Evolutionary conservation across 2,329 filamentous ascomycete species (phyloP).

Genomic region (Emmonsia crescens): DNA sequence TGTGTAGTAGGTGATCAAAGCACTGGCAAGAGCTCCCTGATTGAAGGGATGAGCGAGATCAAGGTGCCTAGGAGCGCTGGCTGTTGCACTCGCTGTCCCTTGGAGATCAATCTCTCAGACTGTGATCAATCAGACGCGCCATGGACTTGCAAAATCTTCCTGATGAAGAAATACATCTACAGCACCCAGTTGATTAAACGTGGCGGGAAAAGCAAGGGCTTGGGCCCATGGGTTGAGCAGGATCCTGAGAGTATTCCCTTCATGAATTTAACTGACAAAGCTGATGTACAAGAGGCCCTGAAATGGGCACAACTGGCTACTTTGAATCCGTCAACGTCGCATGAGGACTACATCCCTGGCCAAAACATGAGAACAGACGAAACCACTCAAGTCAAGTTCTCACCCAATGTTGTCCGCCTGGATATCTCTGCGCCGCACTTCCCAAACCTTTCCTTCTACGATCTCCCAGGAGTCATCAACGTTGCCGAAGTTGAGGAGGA

Average conservation of each 20-base stretch:
- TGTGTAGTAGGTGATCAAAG: conserved; percentile 78
- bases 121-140: conserved; percentile 32
- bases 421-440: conserved; percentile 62
- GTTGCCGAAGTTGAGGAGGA: conserved; percentile 55
- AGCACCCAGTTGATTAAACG: conserved; percentile 25
- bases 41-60: conserved; percentile 54
- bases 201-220: conserved; percentile 42
- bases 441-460: conserved; percentile 70
- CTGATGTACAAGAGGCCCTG: conserved; percentile 56
- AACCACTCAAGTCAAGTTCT: conserved; percentile 52
- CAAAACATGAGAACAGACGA: conserved; percentile 28
- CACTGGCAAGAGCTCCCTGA: conserved; percentile 64
- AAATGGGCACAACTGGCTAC: conserved; percentile 67
- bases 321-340: conserved; percentile 52
- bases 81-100: conserved; percentile 69
- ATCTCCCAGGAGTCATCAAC: conserved; percentile 72
- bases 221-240: conserved; percentile 54
- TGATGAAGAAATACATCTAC: conserved; percentile 56
- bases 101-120: conserved; percentile 62
- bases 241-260: conserved; percentile 46
- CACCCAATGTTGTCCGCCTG: conserved; percentile 68
- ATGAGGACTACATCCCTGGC: conserved; percentile 45
- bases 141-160: conserved; percentile 58
- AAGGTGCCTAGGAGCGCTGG: conserved; percentile 59
- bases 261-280: conserved; percentile 49